Evolutionary conservation across 108 stramenopile species (phyloP).

Genomic region (Pelagomonas calceolata): DNA sequence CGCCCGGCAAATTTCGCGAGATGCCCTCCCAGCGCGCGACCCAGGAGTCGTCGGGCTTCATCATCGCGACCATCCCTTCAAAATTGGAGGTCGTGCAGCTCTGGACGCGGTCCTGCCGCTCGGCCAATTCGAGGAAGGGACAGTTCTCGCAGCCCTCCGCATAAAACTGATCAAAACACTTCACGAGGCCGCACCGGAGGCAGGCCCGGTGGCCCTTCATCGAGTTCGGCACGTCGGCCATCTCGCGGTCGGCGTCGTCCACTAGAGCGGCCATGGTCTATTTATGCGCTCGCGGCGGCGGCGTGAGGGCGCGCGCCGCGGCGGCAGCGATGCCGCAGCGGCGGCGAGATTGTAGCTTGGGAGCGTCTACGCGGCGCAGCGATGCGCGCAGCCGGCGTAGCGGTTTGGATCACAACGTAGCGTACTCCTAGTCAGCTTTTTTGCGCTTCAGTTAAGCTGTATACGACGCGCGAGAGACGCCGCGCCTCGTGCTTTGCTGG

Average conservation of each 20-base stretch:
- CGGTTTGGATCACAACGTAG: too few relatives aligned
- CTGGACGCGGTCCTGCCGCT: slow-evolving; percentile 23
- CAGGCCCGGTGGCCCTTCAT: slow-evolving; percentile 3
- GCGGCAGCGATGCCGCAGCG: too few relatives aligned
- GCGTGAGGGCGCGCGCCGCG: too few relatives aligned
- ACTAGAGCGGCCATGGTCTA: too few relatives aligned
- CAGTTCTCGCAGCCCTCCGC: slow-evolving; percentile 35
- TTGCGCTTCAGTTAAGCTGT: too few relatives aligned
- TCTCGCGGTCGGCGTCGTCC: not conserved
- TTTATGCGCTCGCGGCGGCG: too few relatives aligned
- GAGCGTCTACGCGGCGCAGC: too few relatives aligned
- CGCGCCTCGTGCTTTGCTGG: too few relatives aligned
- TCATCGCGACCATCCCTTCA: slow-evolving; percentile 27
- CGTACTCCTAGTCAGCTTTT: too few relatives aligned
- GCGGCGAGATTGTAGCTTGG: too few relatives aligned
- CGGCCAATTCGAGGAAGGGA: slow-evolving; percentile 30
- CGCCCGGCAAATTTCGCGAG: slow-evolving; percentile 2
- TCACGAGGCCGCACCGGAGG: slow-evolving; percentile 20
- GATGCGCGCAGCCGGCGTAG: too few relatives aligned
- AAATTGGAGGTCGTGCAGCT: slow-evolving; percentile 35
- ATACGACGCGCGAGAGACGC: too few relatives aligned
- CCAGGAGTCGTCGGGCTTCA: slow-evolving; percentile 29
- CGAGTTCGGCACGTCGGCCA: not conserved
- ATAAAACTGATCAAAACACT: slow-evolving; percentile 24
- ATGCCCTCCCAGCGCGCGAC: slow-evolving; percentile 34